phyloP scores from a whole-genome alignment of 306 rosid genomes.

The Purshia tridentata region DNA sequence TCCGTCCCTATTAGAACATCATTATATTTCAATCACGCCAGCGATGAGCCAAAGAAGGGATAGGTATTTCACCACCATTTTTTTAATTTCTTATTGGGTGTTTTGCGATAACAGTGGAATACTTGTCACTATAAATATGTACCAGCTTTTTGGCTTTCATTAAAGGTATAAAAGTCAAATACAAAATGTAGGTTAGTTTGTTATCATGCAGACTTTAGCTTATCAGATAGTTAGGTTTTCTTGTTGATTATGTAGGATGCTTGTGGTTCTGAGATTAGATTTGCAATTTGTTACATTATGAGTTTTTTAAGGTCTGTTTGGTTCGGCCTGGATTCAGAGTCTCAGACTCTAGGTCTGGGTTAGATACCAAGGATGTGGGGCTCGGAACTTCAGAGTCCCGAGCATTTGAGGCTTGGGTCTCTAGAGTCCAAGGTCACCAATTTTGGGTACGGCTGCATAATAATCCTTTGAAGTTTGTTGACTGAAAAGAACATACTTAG shows the following conservation, averaged over 20 bases:
- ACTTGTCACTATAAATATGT: not conserved
- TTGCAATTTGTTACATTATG: not conserved
- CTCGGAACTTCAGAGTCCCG: too few species aligned
- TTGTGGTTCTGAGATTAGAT: not conserved
- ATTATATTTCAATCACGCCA: conserved; percentile 83
- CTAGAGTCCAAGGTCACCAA: too few species aligned
- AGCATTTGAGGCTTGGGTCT: too few species aligned
- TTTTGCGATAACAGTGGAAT: not conserved
- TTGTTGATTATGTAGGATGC: not conserved
- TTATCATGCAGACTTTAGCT: not conserved
- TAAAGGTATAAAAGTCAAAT: not conserved
- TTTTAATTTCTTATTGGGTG: conserved; percentile 3
- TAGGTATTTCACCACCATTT: conserved; percentile 47
- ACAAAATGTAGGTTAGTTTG: not conserved
- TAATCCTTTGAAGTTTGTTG: not conserved
- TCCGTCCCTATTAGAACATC: conserved; percentile 69
- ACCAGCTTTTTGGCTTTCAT: not conserved
- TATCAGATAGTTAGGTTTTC: not conserved
- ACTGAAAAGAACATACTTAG: not conserved
- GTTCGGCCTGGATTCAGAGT: too few species aligned
- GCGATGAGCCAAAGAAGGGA: conserved; percentile 92
- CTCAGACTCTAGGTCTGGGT: too few species aligned
- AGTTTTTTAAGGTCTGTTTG: not conserved
- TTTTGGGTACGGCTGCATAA: not conserved
- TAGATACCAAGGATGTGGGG: too few species aligned